Evolutionary conservation across 2,329 filamentous ascomycete genomes (phyloP).

Genomic region (Fusarium armeniacum): DNA sequence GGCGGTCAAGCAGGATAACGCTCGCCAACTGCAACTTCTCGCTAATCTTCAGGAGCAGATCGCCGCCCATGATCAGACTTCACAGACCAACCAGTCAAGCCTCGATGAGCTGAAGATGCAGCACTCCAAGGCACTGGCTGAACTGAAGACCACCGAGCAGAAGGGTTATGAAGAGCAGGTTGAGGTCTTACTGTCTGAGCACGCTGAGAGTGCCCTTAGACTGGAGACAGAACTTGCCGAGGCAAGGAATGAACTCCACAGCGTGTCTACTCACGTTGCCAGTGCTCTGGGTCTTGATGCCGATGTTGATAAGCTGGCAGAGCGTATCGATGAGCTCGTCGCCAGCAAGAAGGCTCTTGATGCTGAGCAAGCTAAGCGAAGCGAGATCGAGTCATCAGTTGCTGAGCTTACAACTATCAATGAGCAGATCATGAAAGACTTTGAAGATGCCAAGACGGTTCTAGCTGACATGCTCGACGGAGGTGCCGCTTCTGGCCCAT

Average conservation of each 20-base stretch:
- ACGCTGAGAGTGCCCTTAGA: conserved; percentile 67
- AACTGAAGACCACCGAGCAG: conserved; percentile 64
- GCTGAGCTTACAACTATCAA: conserved; percentile 70
- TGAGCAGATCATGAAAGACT: conserved; percentile 71
- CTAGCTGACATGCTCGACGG: conserved; percentile 68
- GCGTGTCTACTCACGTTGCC: conserved; percentile 74
- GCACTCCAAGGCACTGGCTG: conserved; percentile 65
- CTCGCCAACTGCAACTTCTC: conserved; percentile 63
- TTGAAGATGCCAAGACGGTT: conserved; percentile 71
- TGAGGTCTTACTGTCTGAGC: conserved; percentile 70
- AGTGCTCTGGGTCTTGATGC: conserved; percentile 72
- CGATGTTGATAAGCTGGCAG: conserved; percentile 76
- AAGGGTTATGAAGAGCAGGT: conserved; percentile 71
- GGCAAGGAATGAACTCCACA: conserved; percentile 75
- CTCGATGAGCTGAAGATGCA: conserved; percentile 64
- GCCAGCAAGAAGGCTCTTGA: conserved; percentile 71
- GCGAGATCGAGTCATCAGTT: conserved; percentile 69
- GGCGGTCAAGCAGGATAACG: conserved; percentile 61
- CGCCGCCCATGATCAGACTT: conserved; percentile 68
- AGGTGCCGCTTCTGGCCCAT: conserved; percentile 59
- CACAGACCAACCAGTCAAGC: conserved; percentile 67
- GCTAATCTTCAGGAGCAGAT: conserved; percentile 71
- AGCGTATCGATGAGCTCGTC: conserved; percentile 70
- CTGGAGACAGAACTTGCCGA: conserved; percentile 74
- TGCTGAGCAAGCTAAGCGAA: conserved; percentile 70